A percentile compares a stretch with the other conserved stretches of the same genome.
Evolutionary conservation across 2,329 filamentous ascomycete genomes (phyloP).

Genomic region (Thelonectria olida): DNA sequence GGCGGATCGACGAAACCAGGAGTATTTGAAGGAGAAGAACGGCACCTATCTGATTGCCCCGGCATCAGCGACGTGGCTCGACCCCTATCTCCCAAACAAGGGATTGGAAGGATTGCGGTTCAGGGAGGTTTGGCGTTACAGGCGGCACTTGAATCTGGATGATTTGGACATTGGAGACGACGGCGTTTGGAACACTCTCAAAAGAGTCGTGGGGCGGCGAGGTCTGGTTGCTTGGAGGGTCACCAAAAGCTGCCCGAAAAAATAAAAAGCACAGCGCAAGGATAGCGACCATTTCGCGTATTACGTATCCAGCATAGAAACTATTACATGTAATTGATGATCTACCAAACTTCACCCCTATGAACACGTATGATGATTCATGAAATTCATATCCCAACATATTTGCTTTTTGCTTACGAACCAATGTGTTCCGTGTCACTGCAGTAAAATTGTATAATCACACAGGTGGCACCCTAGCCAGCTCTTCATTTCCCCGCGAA

Average conservation of each 20-base stretch:
- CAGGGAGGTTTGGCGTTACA: constrained; percentile 75
- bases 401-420: neutral
- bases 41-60: constrained; percentile 79
- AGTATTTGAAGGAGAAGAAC: constrained; percentile 68
- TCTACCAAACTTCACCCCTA: constrained; percentile 23
- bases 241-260: constrained; percentile 65
- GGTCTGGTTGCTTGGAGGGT: constrained; percentile 71
- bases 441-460: constrained; percentile 10
- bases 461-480: constrained; percentile 6
- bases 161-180: constrained; percentile 83
- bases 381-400: constrained; percentile 9
- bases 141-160: constrained; percentile 77
- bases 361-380: neutral
- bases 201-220: constrained; percentile 71
- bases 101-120: constrained; percentile 69
- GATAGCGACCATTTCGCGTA: constrained; percentile 19
- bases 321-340: constrained; percentile 32
- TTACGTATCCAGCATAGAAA: no score
- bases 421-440: neutral
- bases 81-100: constrained; percentile 69
- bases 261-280: constrained; percentile 9
- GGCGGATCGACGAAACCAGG: constrained; percentile 62
- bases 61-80: constrained; percentile 74
- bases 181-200: constrained; percentile 76
- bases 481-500: constrained; percentile 21